Percentiles rank a stretch among this genome's conserved stretches.
Conservation (phyloP, 345 rosid genomes). For the Syzygium jambos region DNA sequence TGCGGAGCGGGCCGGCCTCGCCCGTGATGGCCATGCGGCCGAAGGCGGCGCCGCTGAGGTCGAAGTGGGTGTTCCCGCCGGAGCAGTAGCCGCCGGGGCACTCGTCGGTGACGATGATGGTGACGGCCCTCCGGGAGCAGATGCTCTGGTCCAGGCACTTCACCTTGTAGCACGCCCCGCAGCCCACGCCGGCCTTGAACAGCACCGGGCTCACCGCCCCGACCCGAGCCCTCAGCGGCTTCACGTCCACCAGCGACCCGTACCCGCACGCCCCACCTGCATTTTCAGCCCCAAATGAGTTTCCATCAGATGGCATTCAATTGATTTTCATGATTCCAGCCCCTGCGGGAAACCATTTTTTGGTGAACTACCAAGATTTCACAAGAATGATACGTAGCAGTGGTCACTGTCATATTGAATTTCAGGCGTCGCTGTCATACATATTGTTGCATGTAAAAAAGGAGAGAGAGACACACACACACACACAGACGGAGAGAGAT, state of each 20-base stretch:
- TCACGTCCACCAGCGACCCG: constrained; percentile 80
- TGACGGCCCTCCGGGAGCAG: constrained; percentile 77
- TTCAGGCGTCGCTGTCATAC: not conserved
- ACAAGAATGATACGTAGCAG: not conserved
- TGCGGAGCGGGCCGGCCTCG: constrained; percentile 42
- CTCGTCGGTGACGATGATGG: constrained; percentile 88
- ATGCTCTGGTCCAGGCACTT: constrained; percentile 62
- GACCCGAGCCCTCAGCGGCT: constrained; percentile 74
- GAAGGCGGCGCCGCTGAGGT: constrained; percentile 94
- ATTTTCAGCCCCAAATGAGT: not conserved
- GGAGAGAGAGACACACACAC: not conserved
- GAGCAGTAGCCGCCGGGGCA: constrained; percentile 70
- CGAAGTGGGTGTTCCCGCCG: constrained; percentile 65
- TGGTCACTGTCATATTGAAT: not conserved
- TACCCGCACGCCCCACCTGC: constrained; percentile 99
- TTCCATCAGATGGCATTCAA: not conserved
- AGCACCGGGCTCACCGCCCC: constrained; percentile 87
- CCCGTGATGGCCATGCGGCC: constrained; percentile 85
- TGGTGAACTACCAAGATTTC: not conserved
- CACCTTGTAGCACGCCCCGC: constrained; percentile 91
- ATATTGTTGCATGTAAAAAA: not conserved
- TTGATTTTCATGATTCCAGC: not conserved
- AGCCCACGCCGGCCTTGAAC: constrained; percentile 84
- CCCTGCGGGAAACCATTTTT: not conserved
- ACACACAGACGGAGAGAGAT: not conserved